Evolutionary conservation across 225 moss, liverwort and hornwort species (phyloP).

Genomic region (Ulota crispa): DNA sequence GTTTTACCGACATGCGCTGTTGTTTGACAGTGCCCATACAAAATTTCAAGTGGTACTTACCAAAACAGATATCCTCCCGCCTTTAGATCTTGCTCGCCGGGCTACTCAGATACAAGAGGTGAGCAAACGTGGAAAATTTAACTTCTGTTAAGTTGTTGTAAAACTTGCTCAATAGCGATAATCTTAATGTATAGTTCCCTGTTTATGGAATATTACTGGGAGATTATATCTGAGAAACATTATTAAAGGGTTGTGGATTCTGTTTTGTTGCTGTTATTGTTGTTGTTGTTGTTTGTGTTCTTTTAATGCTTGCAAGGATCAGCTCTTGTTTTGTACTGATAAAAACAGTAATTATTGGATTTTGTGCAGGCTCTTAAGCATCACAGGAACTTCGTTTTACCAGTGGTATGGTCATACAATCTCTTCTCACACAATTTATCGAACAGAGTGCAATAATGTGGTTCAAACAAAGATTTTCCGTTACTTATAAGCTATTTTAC

Average conservation of each 20-base stretch:
- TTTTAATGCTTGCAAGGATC: neutral
- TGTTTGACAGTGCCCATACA: constrained; percentile 65
- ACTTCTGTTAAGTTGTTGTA: neutral
- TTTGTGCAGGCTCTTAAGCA: constrained; percentile 57
- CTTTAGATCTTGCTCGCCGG: constrained; percentile 83
- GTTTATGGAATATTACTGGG: neutral
- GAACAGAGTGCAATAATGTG: neutral
- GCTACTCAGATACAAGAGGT: constrained; percentile 88
- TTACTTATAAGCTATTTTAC: neutral
- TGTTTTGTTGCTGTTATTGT: neutral
- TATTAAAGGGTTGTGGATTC: neutral
- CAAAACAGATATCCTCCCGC: constrained; percentile 80
- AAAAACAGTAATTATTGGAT: neutral
- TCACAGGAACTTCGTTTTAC: constrained; percentile 64
- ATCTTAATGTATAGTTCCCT: neutral
- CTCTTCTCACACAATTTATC: constrained; percentile 1
- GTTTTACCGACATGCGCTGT: constrained; percentile 21
- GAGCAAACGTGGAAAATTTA: neutral
- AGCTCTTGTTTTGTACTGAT: constrained; percentile 19
- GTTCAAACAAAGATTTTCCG: neutral
- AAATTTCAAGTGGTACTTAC: constrained; percentile 84
- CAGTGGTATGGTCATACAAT: constrained; percentile 53
- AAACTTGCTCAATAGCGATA: neutral
- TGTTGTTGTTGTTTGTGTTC: neutral
- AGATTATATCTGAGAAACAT: neutral